Conservation (phyloP, 306 rosid genomes). For the Oemleria cerasiformis region DNA sequence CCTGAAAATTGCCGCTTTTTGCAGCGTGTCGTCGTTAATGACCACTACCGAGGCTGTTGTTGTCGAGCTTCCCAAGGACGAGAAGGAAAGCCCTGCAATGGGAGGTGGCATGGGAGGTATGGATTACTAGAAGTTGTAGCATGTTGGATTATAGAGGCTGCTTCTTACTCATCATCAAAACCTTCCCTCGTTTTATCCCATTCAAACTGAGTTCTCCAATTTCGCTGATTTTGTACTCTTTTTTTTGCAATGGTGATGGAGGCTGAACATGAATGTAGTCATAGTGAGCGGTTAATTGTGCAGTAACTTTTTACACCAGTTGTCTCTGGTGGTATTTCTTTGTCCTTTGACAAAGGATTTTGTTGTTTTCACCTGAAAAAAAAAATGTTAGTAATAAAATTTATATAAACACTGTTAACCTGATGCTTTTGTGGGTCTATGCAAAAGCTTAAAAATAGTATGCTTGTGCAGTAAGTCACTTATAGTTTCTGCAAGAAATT, state of each 20-base stretch:
- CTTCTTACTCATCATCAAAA: background rate
- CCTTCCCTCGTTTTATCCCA: background rate
- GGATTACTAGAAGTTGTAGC: constrained; percentile 26
- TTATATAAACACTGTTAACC: background rate
- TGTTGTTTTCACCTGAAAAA: background rate
- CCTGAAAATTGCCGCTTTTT: constrained; percentile 5
- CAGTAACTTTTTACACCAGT: background rate
- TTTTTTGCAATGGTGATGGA: constrained; percentile 4
- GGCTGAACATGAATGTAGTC: constrained; percentile 17
- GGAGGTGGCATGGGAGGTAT: constrained; percentile 49
- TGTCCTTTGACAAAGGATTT: background rate
- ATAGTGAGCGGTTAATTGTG: constrained; percentile 12
- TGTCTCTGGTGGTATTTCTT: constrained; percentile 1
- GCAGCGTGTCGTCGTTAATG: constrained; percentile 49
- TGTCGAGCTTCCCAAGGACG: constrained; percentile 40
- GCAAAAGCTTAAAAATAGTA: background rate
- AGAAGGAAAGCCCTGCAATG: constrained; percentile 34
- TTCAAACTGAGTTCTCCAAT: background rate
- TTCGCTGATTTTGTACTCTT: background rate
- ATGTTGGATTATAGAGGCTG: background rate
- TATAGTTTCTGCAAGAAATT: no score
- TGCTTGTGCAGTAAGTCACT: no score
- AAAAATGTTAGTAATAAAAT: background rate
- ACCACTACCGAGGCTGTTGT: constrained; percentile 54
- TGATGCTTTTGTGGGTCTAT: background rate